Base-by-base conservation (phyloP, 805 yeast species). In the Ogataea philodendri region DNA sequence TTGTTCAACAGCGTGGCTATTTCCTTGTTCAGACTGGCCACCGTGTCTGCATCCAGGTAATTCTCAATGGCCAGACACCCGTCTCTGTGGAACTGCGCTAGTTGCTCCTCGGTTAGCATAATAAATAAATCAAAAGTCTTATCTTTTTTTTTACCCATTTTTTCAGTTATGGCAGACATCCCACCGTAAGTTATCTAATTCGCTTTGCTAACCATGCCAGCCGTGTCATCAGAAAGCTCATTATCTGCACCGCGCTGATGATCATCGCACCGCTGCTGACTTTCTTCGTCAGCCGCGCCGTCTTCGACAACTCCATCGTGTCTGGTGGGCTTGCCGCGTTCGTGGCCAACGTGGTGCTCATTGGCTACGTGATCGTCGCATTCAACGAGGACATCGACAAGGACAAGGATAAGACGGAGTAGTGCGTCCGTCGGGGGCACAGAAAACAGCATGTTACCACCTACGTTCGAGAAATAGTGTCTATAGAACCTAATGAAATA, bases 261-360 rank as follows among this genome's bases (percentile, higher is more conserved):
- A 76, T 84, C 34, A 60, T 74, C 15, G 68, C 78, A 31, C 94
- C 94, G 15, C 51, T 84, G 44, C 35, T 70, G 17, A 65, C 82
- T 2, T 84, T 84, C 59, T 84, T 84, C 55, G 42, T 62, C 5
- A 37, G 49, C 15, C 37, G 49, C 13, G 30, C 44, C 4, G 10
- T 57, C 7, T 48, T 52, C 22, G 67, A 65, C 30, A 83, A 74
- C 50, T 73, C 88, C 1, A 59, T 84, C 9, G 63, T 81, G 9
- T 78, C 87, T 32, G 94, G 94, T 26, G 93, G 93, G 3, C 53
- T 79, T n/a, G 86, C 89, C 22, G 93, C 93, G 3, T 66, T 76
- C 11, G 74, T 75, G 38, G 93, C 93, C 17, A 84, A 84, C 52
- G 61, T 79, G 5, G 93, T 84, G 14, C 63, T 84, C 46, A 73